These are phyloP conservation scores for Aaosphaeria pasadenensis DNA, from an alignment of 2,329 filamentous ascomycete genomes.

Conservation along the genomic window DNA sequence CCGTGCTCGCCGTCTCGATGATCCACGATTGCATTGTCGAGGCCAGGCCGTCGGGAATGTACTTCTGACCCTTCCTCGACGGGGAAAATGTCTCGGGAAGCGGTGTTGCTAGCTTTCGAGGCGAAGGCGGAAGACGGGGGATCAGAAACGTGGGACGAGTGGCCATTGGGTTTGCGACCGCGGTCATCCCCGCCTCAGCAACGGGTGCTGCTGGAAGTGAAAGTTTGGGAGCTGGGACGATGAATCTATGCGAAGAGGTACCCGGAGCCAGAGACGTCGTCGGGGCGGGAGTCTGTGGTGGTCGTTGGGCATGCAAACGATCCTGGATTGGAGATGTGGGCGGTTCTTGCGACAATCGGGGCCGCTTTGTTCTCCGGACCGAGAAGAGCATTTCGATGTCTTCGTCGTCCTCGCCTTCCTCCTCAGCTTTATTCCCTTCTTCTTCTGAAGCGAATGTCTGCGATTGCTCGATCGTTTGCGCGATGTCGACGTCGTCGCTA, in stretches of 20 bases:
- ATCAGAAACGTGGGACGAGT: conserved; percentile 39
- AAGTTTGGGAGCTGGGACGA: conserved; percentile 13
- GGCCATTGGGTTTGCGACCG: conserved; percentile 1
- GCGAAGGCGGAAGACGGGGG: conserved; percentile 28
- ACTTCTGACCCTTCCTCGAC: conserved; percentile 49
- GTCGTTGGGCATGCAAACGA: background rate
- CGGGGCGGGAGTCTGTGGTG: background rate
- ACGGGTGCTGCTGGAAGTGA: conserved; percentile 9
- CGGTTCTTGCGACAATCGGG: conserved; percentile 9
- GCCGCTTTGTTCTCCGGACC: conserved; percentile 17
- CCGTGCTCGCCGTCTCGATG: conserved; percentile 38
- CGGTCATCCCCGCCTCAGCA: conserved; percentile 2
- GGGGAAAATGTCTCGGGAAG: conserved; percentile 55
- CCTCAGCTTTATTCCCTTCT: background rate
- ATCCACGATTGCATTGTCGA: conserved; percentile 51
- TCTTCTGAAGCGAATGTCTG: background rate
- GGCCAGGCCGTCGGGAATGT: conserved; percentile 49
- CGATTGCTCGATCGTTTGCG: conserved; percentile 13
- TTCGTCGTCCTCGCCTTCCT: conserved; percentile 1
- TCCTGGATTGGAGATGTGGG: conserved; percentile 1
- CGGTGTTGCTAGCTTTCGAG: conserved; percentile 26
- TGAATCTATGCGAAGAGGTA: conserved; percentile 23
- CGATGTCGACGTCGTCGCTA: background rate
- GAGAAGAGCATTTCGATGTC: conserved; percentile 4
- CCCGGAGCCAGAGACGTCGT: background rate